Evolutionary conservation across 495 filamentous ascomycete species (phyloP).

Genomic region (Saxophila tyrrhenica): DNA sequence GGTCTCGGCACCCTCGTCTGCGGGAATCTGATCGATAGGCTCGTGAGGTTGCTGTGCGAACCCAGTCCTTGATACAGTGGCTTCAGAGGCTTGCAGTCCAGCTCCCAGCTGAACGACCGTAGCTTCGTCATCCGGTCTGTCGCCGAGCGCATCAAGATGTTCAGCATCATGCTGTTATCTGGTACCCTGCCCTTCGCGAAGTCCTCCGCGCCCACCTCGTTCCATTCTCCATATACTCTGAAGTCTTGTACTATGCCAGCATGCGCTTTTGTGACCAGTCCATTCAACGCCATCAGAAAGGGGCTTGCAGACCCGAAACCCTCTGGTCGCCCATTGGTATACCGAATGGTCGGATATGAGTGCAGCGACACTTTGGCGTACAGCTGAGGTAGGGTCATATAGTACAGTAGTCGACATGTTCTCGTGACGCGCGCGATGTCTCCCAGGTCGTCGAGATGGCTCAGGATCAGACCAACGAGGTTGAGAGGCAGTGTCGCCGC

Average conservation of each 20-base stretch:
- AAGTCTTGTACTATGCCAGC: slow-evolving; percentile 43
- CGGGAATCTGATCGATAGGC: slow-evolving; percentile 45
- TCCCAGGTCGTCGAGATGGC: slow-evolving; percentile 42
- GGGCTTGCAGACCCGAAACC: slow-evolving; percentile 51
- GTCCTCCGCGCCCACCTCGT: slow-evolving; percentile 46
- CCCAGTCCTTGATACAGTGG: slow-evolving; percentile 46
- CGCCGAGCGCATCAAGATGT: slow-evolving; percentile 46
- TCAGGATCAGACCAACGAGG: slow-evolving; percentile 45
- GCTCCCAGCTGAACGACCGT: slow-evolving; percentile 48
- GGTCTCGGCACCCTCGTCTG: slow-evolving; percentile 46
- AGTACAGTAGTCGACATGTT: slow-evolving; percentile 52
- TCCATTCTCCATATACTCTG: slow-evolving; percentile 46
- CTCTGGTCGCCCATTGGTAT: slow-evolving; percentile 46
- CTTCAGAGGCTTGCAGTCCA: slow-evolving; percentile 51
- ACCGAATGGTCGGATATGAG: slow-evolving; percentile 51
- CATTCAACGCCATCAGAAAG: slow-evolving; percentile 52
- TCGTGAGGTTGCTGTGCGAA: slow-evolving; percentile 38
- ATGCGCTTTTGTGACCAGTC: slow-evolving; percentile 44
- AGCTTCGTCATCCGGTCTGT: slow-evolving; percentile 48
- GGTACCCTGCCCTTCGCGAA: slow-evolving; percentile 48
- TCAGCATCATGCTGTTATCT: slow-evolving; percentile 54
- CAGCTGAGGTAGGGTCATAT: slow-evolving; percentile 52
- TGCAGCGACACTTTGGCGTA: slow-evolving; percentile 46
- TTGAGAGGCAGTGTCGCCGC: slow-evolving; percentile 41
- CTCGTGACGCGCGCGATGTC: slow-evolving; percentile 48